Percentiles rank a stretch among this genome's conserved stretches.
Conservation (phyloP, 2,329 filamentous ascomycete genomes). For the Aspergillus fumigatus region DNA sequence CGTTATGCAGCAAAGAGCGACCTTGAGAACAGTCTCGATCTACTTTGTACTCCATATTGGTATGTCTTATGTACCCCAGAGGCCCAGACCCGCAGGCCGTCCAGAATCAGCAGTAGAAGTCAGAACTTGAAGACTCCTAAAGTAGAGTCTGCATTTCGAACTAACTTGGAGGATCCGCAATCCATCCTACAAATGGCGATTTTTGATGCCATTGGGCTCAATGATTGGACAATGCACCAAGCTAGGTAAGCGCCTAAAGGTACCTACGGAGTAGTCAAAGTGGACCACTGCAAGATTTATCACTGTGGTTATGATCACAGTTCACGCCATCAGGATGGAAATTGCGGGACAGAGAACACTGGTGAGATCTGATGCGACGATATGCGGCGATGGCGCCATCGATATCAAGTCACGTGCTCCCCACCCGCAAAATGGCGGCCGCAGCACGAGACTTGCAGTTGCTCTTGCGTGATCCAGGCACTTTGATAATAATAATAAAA, state of each 20-base stretch:
- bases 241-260: neutral
- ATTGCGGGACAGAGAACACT: neutral
- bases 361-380: conserved; percentile 11
- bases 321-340: neutral
- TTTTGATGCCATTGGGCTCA: conserved; percentile 11
- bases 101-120: neutral
- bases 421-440: neutral
- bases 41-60: neutral
- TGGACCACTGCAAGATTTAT: neutral
- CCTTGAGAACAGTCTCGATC: neutral
- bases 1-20: neutral
- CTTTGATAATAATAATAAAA: neutral
- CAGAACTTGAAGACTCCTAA: neutral
- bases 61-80: neutral
- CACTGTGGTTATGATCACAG: neutral
- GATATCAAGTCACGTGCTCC: conserved; percentile 14
- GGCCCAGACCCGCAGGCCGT: neutral
- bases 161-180: conserved; percentile 12
- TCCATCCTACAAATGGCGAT: conserved; percentile 8
- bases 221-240: neutral
- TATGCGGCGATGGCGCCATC: conserved; percentile 17
- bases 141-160: neutral
- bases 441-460: conserved; percentile 10
- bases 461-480: conserved; percentile 17
- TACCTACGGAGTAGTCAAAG: neutral